Evolutionary conservation across 2,329 filamentous ascomycete species (phyloP), one percentile per base, ranked within the genome.

Genomic region (Daldinia eschscholtzii): DNA sequence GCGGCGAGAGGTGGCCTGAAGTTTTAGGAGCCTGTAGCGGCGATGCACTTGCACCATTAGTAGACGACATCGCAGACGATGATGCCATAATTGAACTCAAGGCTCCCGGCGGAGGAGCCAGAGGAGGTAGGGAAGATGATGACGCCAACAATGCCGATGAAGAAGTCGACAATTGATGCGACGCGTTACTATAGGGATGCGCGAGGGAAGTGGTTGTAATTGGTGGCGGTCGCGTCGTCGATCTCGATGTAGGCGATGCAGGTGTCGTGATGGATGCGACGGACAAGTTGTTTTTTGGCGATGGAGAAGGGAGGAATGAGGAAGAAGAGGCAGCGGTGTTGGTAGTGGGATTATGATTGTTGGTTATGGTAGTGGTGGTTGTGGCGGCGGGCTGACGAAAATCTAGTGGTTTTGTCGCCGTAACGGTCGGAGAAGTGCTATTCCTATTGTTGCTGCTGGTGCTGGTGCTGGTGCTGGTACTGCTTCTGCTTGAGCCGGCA

Each of bases 21-120:
- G 73, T 72, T 64, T 77, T 78, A 35, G 77, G 77, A 55, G 77
- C 70, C 58, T 79, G 77, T 66, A 79, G 65, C 23, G 77, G 77
- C 65, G 77, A 79, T 78, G 76, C 76, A 75, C 76, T 76, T 41
- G 73, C 71, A 67, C 77, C 77, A 66, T 78, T 79, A 26, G 76
- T 72, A 35, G 76, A 71, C 18, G 75, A 72, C 70, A 75, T 70
- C 61, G 74, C 73, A 28, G 76, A 73, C 15, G 76, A 73, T 44
- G 77, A 77, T 30, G 77, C 74, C 76, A 79, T 78, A 42, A 77
- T 77, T 37, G 75, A 76, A 68, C 74, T 75, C 65, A 77, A 67
- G 61, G 76, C 75, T 65, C 76, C 77, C 57, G 74, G 75, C 72
- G 76, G 76, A 73, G 77, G 76, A 71, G 77, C 77, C 75, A 79